Base-by-base conservation (phyloP, 2,329 filamentous ascomycete species). In the Alternaria tenuissima region DNA sequence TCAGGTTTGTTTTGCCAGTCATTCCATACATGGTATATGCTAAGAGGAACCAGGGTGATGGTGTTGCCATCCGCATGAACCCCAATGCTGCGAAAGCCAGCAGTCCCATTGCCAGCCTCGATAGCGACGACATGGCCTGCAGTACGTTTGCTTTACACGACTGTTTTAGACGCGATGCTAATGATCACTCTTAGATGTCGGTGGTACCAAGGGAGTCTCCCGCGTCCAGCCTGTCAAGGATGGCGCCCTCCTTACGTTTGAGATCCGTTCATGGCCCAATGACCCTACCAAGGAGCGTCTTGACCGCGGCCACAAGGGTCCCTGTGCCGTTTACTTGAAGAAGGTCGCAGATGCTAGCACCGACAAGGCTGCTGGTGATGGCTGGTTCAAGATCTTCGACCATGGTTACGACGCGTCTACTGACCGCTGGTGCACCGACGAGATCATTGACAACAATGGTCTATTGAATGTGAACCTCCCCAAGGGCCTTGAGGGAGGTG, bases 301-400 rank as follows among this genome's bases (percentile, higher is more conserved):
- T 59, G 89, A 89, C 72, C 70, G 73, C 12, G 85, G 83, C 34
- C 89, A 90, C 77, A 84, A 87, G 74, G 91, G 91, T 0, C 89
- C 91, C 49, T 91, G 90, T 71, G 85, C 89, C 28, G 85, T 93
- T 24, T 93, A 93, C 77, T 81, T 92, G 79, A 93, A 93, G 81
- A 86, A 87, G 70, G 85, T 92, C 1, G 78, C 81, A 64, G 83
- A 87, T 58, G 87, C 88, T 59, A 79, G 78, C 52, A 76, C 85
- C 12, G 87, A 87, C 51, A 59, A 62, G 24, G 80, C 74, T 66
- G 62, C 83, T 24, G 90, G 90, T 5, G 79, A 82, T 52, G 90
- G 90, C 39, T 94, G 91, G 91, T 91, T 93, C 84, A 93, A 93
- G 83, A 86, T 93, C 73, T 92, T 85, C 82, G 85, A 91, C 59